Evolutionary conservation across 768 basidiomycete species (phyloP), one percentile per base, ranked within the genome.

Genomic region (Pholiota microspora): DNA sequence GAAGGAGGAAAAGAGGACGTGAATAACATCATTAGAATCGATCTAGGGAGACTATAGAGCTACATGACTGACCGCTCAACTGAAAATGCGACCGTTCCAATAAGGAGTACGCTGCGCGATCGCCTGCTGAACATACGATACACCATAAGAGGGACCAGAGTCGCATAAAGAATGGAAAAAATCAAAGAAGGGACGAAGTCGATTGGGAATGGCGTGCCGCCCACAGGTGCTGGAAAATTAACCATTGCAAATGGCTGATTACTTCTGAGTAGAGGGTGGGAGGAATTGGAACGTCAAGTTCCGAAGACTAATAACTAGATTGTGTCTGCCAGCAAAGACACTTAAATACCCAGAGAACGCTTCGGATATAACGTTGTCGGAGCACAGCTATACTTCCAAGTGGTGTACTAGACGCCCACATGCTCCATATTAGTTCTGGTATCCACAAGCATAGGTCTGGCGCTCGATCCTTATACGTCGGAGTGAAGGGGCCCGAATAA

Each of bases 181-280:
- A 77, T 8, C n/a, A 79, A 65, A 0, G 77, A 77, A 36, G 77
- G 75, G 7, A 64, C 73, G 55, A 78, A 73, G 56, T 81, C 78
- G 25, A 28, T 16, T 2, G 35, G 49, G n/a, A 40, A 36, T 12
- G 49, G 34, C 21, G 49, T 50, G 35, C 49, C 49, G 3, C 49
- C 49, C 13, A 50, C 49, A 27, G 49, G 49, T 15, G 49, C 49
- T 25, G 49, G 49, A 28, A 50, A 50, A 28, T 50, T 27, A 5
- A 38, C 36, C 49, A 50, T 50, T 38, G 36, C 24, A 38, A 47
- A 42, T 42, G 40, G 40, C 9, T 42, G 27, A 3, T 4, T 28
- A 18, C 27, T 24, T 16, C n/a, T 31, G 29, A n/a, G n/a, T n/a
- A n/a, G 32, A 15, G 27, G 44, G 38, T 7, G 27, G 16, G 31